Conservation (phyloP, 129 eudicot genomes). For the Kitagawia praeruptora region DNA sequence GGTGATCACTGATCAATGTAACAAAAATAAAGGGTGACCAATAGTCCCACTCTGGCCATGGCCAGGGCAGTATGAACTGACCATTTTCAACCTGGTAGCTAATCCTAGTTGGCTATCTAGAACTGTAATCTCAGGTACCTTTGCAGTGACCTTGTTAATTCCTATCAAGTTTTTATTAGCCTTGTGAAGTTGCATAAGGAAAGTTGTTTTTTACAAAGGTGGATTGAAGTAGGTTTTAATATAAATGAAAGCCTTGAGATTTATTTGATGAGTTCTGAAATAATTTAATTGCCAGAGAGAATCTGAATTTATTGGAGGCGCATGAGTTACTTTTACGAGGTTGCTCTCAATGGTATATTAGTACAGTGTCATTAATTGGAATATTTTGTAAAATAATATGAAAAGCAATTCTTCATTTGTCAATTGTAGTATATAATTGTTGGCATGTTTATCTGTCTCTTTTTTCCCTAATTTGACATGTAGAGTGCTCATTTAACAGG, state of each 20-base stretch:
- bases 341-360: neutral
- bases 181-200: neutral
- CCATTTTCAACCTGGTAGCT: neutral
- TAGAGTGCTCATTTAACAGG: conserved; percentile 29
- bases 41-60: too few relatives aligned
- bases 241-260: neutral
- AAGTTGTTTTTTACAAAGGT: neutral
- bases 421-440: neutral
- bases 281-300: neutral
- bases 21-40: too few relatives aligned
- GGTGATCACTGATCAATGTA: too few relatives aligned
- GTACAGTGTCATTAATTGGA: neutral
- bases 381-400: neutral
- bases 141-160: neutral
- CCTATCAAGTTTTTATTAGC: neutral
- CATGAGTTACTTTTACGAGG: neutral
- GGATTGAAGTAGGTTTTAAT: neutral
- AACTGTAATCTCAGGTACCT: neutral
- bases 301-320: neutral
- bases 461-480: neutral
- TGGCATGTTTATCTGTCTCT: neutral
- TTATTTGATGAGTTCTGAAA: neutral
- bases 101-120: neutral
- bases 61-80: neutral
- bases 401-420: neutral